Base-by-base conservation (phyloP, 2,329 filamentous ascomycete genomes). In the Chaetomium strumarium region DNA sequence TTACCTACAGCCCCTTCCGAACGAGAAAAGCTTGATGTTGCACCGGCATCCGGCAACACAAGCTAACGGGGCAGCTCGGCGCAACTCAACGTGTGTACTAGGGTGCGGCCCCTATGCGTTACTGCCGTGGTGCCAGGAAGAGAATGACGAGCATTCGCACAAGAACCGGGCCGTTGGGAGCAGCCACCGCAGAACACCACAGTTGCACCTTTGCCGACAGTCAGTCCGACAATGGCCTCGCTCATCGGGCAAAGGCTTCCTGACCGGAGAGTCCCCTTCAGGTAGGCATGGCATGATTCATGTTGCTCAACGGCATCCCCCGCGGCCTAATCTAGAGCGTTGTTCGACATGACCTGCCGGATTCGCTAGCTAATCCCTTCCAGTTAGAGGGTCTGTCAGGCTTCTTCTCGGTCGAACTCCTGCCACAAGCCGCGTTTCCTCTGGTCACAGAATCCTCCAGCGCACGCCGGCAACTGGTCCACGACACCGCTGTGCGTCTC, bases 321-420 rank as follows among this genome's bases (percentile, higher is more conserved):
- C 41, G 38, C 40, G 39, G 47, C 57, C 55, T 20, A 46, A 56
- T 57, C 47, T 42, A 58, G 56, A n/a, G 55, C 49, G 46, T 49
- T 59, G 53, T 56, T 53, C 40, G 52, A 61, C 58, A 55, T 43
- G 37, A 42, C 39, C 51, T 63, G 60, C 64, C 62, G 57, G 45
- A 61, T 64, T 55, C 52, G 60, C 62, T 66, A 61, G 66, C 66
- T 69, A 66, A 69, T 56, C 58, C 55, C 54, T 67, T 62, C 66
- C 66, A 24, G 58, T 8, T 66, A 65, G 43, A 58, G 62, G 43
- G 61, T 40, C 33, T 52, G 37, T 49, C 20, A 58, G 54, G 42
- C 50, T 54, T 52, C 17, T 51, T 39, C 57, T 56, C 51, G 58
- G 53, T 53, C 57, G 52, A 57, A 53, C 50, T 57, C 52, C 57